Conservation (phyloP, 208 protist species). For the Crithidia sp. region DNA sequence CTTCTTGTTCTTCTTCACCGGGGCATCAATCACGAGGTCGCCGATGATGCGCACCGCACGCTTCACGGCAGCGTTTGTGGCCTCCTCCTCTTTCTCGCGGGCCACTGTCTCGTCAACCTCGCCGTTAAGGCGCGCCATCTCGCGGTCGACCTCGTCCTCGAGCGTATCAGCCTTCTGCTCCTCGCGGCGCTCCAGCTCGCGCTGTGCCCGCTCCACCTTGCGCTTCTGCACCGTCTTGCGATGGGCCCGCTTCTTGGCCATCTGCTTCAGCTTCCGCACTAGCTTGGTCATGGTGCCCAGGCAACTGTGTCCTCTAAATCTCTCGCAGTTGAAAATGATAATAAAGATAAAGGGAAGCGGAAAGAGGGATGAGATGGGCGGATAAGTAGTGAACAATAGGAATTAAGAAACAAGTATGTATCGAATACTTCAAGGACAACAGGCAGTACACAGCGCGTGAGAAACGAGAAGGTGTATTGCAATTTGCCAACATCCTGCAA, state of each 20-base stretch:
- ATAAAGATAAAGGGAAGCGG: too few species aligned
- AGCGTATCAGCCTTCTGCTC: constrained; percentile 41
- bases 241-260: constrained; percentile 87
- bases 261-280: constrained; percentile 89
- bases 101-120: constrained; percentile 22
- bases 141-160: constrained; percentile 65
- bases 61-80: constrained; percentile 31
- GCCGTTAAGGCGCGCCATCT: constrained; percentile 60
- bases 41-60: constrained; percentile 61
- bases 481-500: too few species aligned
- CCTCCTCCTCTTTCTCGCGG: not conserved
- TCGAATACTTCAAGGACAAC: too few species aligned
- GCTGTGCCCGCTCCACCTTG: constrained; percentile 66
- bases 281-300: constrained; percentile 78
- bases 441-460: too few species aligned
- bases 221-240: constrained; percentile 89
- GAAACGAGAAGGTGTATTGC: too few species aligned
- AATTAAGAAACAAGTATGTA: too few species aligned
- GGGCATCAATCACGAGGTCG: constrained; percentile 65
- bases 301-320: not conserved
- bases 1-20: constrained; percentile 68
- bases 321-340: too few species aligned
- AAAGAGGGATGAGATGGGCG: too few species aligned
- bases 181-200: constrained; percentile 54
- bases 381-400: too few species aligned